Evolutionary conservation across 768 basidiomycete genomes (phyloP).

Genomic region (Serendipita vermifera): DNA sequence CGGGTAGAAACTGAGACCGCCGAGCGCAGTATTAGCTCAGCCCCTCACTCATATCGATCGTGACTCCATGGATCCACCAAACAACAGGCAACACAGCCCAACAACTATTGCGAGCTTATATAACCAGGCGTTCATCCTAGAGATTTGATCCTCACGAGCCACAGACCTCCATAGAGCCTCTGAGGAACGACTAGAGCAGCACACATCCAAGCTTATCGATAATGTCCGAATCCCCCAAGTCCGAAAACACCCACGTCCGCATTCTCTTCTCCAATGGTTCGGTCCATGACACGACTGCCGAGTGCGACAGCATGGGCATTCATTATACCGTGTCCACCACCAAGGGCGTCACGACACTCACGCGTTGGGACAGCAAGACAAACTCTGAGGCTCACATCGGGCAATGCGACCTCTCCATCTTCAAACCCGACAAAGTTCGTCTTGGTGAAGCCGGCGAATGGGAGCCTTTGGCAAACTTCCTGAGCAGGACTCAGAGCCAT

Average conservation of each 20-base stretch:
- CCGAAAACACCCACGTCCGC: too few species aligned
- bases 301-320: neutral
- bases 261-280: constrained; percentile 1
- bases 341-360: neutral
- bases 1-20: too few species aligned
- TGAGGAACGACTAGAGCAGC: neutral
- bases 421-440: neutral
- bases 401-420: neutral
- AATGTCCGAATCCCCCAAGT: too few species aligned
- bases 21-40: too few species aligned
- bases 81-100: neutral
- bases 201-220: neutral
- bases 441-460: neutral
- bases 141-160: neutral
- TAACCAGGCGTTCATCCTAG: neutral
- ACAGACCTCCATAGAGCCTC: neutral
- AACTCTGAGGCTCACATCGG: neutral
- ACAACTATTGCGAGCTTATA: neutral
- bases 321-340: neutral
- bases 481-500: neutral
- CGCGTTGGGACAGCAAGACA: neutral
- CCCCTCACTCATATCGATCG: too few species aligned
- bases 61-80: neutral
- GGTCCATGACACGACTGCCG: neutral
- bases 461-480: neutral